Conservation (phyloP, 352 stramenopile species). For the Pythium rhizo-oryzae region DNA sequence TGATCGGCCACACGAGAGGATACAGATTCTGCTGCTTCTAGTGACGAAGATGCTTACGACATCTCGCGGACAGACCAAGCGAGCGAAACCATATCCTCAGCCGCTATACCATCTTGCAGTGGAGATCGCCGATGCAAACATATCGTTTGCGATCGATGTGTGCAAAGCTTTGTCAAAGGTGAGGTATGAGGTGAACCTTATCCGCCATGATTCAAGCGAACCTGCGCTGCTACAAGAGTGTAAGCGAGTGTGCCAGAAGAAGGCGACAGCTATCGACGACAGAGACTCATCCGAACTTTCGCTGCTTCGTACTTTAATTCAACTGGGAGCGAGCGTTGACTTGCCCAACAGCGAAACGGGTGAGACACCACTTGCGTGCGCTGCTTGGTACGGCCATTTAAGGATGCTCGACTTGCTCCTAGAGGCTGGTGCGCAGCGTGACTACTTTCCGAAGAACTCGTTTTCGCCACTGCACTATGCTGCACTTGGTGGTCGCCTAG, state of each 20-base stretch:
- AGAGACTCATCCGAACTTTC: conserved; percentile 31
- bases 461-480: conserved; percentile 68
- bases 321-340: conserved; percentile 56
- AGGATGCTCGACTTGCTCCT: conserved; percentile 52
- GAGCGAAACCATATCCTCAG: conserved; percentile 30
- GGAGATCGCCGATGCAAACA: conserved; percentile 43
- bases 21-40: conserved; percentile 26
- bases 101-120: conserved; percentile 56
- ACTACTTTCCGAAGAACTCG: conserved; percentile 43
- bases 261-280: neutral
- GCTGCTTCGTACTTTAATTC: conserved; percentile 47
- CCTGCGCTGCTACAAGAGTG: conserved; percentile 60
- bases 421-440: conserved; percentile 43
- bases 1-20: conserved; percentile 10
- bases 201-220: conserved; percentile 41
- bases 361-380: conserved; percentile 55
- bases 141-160: conserved; percentile 56
- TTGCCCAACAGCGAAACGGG: conserved; percentile 52
- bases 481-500: conserved; percentile 38
- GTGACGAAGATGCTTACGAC: neutral
- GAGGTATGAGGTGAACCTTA: conserved; percentile 54
- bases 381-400: conserved; percentile 52
- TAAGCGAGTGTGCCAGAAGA: conserved; percentile 46
- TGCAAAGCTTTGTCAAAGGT: conserved; percentile 44
- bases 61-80: neutral